Evolutionary conservation across 441 rosid genomes (phyloP), one percentile per base, ranked within the genome.

Genomic region (Populus tomentosa): DNA sequence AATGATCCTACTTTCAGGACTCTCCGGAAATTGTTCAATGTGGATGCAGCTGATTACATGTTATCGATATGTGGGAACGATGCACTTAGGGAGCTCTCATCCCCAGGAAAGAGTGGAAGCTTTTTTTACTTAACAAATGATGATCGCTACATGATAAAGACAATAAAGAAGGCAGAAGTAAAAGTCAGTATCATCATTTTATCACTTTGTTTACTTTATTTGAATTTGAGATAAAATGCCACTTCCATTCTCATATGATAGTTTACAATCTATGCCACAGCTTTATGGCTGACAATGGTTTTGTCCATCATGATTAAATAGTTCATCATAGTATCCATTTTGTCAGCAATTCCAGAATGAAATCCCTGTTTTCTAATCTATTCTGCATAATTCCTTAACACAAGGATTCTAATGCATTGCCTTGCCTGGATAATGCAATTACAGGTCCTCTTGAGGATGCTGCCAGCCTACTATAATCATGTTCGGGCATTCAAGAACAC

Each of bases 31-130:
- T 83, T 97, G 84, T 97, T 97, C 86, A 84, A 81, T 77, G 94
- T 94, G 73, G 99, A 97, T 24, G 89, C 98, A 74, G 98, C 98
- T 40, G 98, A 97, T 84, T 97, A 94, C 85, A 94, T 97, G 99
- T 28, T 94, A 69, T 93, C 98, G 2, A 89, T 97, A 75, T 97
- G 99, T 73, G 98, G 98, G 32, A 90, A 94, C 73, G 98, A 94
- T 77, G 99, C 95, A 7, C 98, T 97, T 79, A 88, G 99, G 63
- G 99, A 97, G 86, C 94, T 97, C 61, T 93, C 98, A 56, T 97
- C 98, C 71, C 98, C 98, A 1, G 98, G 99, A 30, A 97, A 97
- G 84, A 97, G 99, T 83, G 99, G 98, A 73, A 93, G 98, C 78
- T 96, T 94, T 79, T 96, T 96, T 84, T 96, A 96, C 86, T 79